phyloP scores from a whole-genome alignment of 805 yeast species.

The Teunomyces panamensis region DNA sequence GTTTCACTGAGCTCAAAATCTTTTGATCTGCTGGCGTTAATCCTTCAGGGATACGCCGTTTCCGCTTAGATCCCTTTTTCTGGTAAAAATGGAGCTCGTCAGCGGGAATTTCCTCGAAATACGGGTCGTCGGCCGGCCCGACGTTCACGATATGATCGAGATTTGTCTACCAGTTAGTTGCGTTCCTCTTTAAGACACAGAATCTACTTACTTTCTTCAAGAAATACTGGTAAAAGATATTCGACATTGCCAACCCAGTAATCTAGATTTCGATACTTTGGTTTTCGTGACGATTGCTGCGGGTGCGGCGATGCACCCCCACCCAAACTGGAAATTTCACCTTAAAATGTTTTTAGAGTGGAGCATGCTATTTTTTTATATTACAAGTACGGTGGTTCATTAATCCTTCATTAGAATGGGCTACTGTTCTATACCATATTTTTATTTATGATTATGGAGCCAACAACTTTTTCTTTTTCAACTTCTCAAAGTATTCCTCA shows the following conservation, averaged over 20 bases:
- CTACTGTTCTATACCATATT: no score
- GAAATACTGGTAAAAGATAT: slow-evolving; percentile 31
- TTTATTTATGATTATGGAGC: not conserved
- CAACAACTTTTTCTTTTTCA: slow-evolving; percentile 20
- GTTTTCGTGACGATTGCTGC: not conserved
- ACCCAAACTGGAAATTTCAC: not conserved
- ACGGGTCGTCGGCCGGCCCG: slow-evolving; percentile 36
- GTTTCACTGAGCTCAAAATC: slow-evolving; percentile 33
- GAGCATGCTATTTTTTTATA: no score
- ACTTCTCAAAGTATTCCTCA: slow-evolving; percentile 33
- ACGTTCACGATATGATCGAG: slow-evolving; percentile 25
- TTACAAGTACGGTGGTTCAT: no score
- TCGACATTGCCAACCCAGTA: slow-evolving; percentile 20
- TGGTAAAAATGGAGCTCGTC: slow-evolving; percentile 42
- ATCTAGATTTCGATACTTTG: not conserved
- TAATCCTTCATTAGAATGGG: no score
- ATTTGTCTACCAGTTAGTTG: slow-evolving; percentile 20
- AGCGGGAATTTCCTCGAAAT: slow-evolving; percentile 39
- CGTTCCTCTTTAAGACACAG: not conserved
- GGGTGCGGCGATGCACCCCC: not conserved
- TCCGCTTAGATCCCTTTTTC: slow-evolving; percentile 37
- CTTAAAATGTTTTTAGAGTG: not conserved
- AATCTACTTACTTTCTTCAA: slow-evolving; percentile 33
- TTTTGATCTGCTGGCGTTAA: slow-evolving; percentile 33
- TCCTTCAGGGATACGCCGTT: slow-evolving; percentile 32